phyloP scores from a whole-genome alignment of 2,329 filamentous ascomycete species.

The Aulographum hederae region DNA sequence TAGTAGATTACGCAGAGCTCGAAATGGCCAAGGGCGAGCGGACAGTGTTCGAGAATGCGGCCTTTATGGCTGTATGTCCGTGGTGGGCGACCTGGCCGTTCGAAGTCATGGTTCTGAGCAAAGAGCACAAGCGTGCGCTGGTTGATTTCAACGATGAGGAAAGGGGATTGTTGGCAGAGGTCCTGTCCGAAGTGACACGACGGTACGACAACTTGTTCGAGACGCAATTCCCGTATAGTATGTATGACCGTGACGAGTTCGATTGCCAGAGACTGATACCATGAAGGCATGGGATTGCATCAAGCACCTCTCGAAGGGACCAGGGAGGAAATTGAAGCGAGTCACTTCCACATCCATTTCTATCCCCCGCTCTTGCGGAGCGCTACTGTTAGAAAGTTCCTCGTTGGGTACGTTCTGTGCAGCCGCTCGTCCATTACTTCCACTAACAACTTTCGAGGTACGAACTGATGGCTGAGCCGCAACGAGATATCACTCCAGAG shows the following conservation, averaged over 20 bases:
- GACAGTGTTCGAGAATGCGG: conserved; percentile 71
- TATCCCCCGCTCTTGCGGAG: conserved; percentile 86
- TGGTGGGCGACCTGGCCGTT: conserved; percentile 99
- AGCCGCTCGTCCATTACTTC: neutral
- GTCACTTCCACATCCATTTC: conserved; percentile 94
- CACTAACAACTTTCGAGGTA: conserved; percentile 29
- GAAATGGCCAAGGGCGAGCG: conserved; percentile 71
- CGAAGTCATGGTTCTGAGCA: conserved; percentile 77
- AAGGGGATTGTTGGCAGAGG: conserved; percentile 57
- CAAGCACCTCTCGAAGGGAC: conserved; percentile 77
- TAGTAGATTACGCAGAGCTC: conserved; percentile 72
- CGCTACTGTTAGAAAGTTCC: conserved; percentile 85
- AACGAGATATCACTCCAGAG: conserved; percentile 93
- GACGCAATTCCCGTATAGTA: conserved; percentile 88
- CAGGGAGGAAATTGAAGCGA: conserved; percentile 66
- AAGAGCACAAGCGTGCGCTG: conserved; percentile 65
- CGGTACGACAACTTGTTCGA: conserved; percentile 96
- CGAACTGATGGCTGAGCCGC: conserved; percentile 93
- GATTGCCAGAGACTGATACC: conserved; percentile 10
- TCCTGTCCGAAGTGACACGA: conserved; percentile 71
- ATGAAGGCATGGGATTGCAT: conserved; percentile 69
- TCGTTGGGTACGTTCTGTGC: conserved; percentile 47
- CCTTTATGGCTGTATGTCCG: conserved; percentile 75
- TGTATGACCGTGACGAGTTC: conserved; percentile 19
- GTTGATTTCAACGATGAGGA: conserved; percentile 63